phyloP scores from a whole-genome alignment of 2,329 filamentous ascomycete genomes.

The Calonectria honghensis region DNA sequence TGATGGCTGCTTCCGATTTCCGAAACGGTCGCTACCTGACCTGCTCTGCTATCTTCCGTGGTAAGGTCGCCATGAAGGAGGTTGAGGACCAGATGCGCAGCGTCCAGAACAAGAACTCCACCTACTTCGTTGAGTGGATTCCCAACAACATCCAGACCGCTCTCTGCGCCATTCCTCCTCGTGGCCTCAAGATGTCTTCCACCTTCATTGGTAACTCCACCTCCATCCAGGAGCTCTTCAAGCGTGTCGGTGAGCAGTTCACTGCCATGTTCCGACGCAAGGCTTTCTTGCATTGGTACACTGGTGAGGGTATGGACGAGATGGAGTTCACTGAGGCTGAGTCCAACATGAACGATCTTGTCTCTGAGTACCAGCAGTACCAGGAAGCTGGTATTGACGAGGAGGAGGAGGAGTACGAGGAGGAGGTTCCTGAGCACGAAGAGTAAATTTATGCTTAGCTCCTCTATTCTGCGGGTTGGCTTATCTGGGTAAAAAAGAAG shows the following conservation, averaged over 20 bases:
- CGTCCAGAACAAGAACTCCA: conserved; percentile 98
- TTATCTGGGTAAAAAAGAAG: conserved; percentile 36
- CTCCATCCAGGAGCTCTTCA: conserved; percentile 99
- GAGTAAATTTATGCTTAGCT: conserved; percentile 58
- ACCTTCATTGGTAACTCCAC: conserved; percentile 99
- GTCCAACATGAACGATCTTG: conserved; percentile 99
- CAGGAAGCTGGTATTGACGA: conserved; percentile 94
- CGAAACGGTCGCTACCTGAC: conserved; percentile 99
- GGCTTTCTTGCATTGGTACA: conserved; percentile 99
- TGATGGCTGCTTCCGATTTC: conserved; percentile 99
- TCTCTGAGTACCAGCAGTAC: conserved; percentile 99
- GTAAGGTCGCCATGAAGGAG: conserved; percentile 99
- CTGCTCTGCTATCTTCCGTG: conserved; percentile 99
- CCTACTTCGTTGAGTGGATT: conserved; percentile 99
- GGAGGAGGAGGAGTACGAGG: conserved; percentile 96
- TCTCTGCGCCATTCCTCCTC: conserved; percentile 97
- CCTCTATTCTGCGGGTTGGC: conserved; percentile 32
- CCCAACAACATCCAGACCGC: conserved; percentile 99
- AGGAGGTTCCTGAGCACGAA: conserved; percentile 88
- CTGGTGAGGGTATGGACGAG: conserved; percentile 99
- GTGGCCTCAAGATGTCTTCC: conserved; percentile 98
- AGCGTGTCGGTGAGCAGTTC: conserved; percentile 99
- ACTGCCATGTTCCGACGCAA: conserved; percentile 99
- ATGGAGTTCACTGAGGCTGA: conserved; percentile 99
- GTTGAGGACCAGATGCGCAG: conserved; percentile 99